A percentile compares a stretch with the other conserved stretches of the same genome.
phyloP scores from a whole-genome alignment of 1,284 basidiomycete genomes.

The Macrocystidia cucumis region DNA sequence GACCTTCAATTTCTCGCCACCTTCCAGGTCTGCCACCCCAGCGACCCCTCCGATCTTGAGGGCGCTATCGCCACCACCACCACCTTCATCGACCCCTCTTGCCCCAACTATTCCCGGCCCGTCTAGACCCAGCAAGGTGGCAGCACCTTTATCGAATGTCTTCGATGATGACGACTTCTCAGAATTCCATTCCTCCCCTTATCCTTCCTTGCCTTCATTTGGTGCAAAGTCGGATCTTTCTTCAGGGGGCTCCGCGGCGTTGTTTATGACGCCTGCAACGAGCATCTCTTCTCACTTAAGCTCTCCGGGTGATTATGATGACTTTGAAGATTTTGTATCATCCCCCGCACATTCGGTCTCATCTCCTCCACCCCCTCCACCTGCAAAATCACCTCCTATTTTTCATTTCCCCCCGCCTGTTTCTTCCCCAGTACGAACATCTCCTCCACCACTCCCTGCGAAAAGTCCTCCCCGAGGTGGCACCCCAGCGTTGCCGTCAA shows the following conservation, averaged over 20 bases:
- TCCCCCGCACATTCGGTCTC: slow-evolving; percentile 23
- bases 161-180: slow-evolving; percentile 30
- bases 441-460: slow-evolving; percentile 1
- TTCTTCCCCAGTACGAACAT: too few species aligned
- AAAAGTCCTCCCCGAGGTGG: neutral
- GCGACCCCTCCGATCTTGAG: slow-evolving; percentile 9
- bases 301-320: slow-evolving; percentile 22
- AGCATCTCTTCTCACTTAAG: slow-evolving; percentile 4
- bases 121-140: too few species aligned
- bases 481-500: neutral
- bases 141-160: too few species aligned
- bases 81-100: slow-evolving; percentile 9
- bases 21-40: slow-evolving; percentile 13
- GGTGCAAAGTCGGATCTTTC: neutral
- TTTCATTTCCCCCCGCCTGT: slow-evolving; percentile 5
- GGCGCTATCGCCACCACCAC: slow-evolving; percentile 4
- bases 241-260: too few species aligned
- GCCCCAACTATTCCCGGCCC: too few species aligned
- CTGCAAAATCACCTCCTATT: slow-evolving; percentile 25
- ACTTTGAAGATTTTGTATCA: slow-evolving; percentile 39
- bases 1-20: slow-evolving; percentile 7
- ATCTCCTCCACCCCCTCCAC: slow-evolving; percentile 36
- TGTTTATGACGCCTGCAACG: slow-evolving; percentile 10
- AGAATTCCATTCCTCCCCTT: slow-evolving; percentile 26
- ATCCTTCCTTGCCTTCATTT: too few species aligned